Conservation (phyloP, 306 rosid species). For the Potentilla sterilis region DNA sequence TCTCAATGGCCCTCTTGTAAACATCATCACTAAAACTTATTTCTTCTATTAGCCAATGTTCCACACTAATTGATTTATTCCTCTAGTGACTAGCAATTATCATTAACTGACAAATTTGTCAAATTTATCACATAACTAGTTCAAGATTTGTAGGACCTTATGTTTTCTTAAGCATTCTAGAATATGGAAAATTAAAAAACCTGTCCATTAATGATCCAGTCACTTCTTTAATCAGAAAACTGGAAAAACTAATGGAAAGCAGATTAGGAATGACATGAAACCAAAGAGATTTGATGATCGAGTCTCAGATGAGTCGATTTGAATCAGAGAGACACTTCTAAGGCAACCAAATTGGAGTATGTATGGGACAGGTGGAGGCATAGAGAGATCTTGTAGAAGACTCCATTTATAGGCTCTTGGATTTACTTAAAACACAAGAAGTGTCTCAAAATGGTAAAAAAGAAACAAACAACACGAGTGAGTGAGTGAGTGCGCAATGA, state of each 20-base stretch:
- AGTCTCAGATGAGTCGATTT: conserved; percentile 16
- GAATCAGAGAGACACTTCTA: conserved; percentile 50
- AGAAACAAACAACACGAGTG: conserved; percentile 12
- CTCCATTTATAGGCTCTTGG: conserved; percentile 26
- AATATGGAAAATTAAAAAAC: neutral
- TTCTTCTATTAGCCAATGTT: neutral
- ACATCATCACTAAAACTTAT: conserved; percentile 3
- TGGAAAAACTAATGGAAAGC: neutral
- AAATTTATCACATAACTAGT: neutral
- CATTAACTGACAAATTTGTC: neutral
- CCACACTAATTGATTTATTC: neutral
- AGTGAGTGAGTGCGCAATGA: conserved; percentile 15
- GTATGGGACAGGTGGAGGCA: conserved; percentile 37
- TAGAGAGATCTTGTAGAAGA: conserved; percentile 36
- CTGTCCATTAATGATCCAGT: neutral
- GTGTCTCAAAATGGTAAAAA: conserved; percentile 37
- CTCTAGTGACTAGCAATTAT: neutral
- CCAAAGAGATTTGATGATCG: conserved; percentile 10
- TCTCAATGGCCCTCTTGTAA: neutral
- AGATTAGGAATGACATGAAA: conserved; percentile 3
- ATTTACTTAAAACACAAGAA: conserved; percentile 55
- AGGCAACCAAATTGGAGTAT: conserved; percentile 60
- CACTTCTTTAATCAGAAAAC: neutral
- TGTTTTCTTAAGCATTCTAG: conserved; percentile 2
- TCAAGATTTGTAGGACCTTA: conserved; percentile 25